Percentiles rank a stretch among this genome's conserved stretches.
These are phyloP conservation scores for Glycine latifolia DNA, from an alignment of 306 rosid genomes.

Conservation along the genomic window DNA sequence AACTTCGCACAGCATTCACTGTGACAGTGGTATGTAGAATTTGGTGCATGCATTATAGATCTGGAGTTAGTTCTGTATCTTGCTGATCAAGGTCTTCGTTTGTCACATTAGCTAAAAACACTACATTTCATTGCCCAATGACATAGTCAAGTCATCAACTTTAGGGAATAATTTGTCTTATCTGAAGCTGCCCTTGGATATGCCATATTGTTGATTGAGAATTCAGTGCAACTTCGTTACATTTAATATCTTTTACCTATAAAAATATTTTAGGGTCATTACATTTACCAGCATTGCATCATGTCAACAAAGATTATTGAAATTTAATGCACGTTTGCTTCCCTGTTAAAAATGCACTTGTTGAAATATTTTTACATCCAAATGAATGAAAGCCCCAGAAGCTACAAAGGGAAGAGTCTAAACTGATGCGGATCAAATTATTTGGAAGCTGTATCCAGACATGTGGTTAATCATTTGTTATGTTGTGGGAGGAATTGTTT, in stretches of 20 bases:
- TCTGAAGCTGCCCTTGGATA: slow-evolving; percentile 22
- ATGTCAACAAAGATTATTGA: background rate
- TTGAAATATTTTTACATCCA: background rate
- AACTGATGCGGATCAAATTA: background rate
- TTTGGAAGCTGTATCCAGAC: background rate
- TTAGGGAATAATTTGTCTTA: slow-evolving; percentile 20
- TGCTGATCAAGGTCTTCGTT: slow-evolving; percentile 49
- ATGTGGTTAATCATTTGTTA: background rate
- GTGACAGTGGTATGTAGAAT: slow-evolving; percentile 81
- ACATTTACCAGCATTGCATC: slow-evolving; percentile 1
- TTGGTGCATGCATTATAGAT: slow-evolving; percentile 26
- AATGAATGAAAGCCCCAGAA: background rate
- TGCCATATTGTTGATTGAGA: slow-evolving; percentile 36
- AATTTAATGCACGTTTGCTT: slow-evolving; percentile 10
- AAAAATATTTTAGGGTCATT: background rate
- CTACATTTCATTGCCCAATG: background rate
- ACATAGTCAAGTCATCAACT: slow-evolving; percentile 3
- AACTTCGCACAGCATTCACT: slow-evolving; percentile 83
- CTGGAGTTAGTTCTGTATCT: slow-evolving; percentile 47
- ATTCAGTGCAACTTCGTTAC: slow-evolving; percentile 13
- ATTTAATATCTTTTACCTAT: slow-evolving; percentile 2
- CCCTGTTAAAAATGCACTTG: background rate
- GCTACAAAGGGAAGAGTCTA: background rate
- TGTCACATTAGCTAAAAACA: slow-evolving; percentile 27
- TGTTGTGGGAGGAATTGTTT: slow-evolving; percentile 5